Evolutionary conservation across 1,139 yeast species (phyloP).

Genomic region (Scheffersomyces lignicola): DNA sequence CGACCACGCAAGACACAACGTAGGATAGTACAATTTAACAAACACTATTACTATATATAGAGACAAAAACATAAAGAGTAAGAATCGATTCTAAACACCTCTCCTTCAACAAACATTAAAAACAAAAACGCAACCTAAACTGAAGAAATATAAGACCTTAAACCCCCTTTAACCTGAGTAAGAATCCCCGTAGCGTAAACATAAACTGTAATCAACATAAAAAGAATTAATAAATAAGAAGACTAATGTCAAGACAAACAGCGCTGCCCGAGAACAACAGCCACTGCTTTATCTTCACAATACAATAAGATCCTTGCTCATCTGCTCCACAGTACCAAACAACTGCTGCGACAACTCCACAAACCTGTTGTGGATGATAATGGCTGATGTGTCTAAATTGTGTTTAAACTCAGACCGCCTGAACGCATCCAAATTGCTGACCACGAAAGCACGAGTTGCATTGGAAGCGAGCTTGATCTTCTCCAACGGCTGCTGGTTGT

Average conservation of each 20-base stretch:
- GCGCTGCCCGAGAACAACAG: background rate
- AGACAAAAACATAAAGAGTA: background rate
- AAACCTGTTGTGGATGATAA: constrained; percentile 3
- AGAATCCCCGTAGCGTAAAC: background rate
- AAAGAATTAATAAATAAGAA: background rate
- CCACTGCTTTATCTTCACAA: background rate
- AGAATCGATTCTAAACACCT: background rate
- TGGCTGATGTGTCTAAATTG: constrained; percentile 4
- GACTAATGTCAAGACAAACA: background rate
- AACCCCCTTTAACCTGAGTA: background rate
- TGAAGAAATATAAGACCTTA: background rate
- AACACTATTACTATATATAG: too few relatives aligned
- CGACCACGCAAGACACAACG: too few relatives aligned
- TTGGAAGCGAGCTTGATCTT: background rate
- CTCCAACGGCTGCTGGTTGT: background rate
- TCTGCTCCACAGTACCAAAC: background rate
- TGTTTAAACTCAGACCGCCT: constrained; percentile 3
- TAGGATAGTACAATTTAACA: too few relatives aligned
- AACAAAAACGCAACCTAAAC: background rate
- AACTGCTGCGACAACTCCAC: background rate
- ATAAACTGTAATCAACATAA: background rate
- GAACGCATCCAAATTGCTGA: background rate
- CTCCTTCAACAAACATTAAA: background rate
- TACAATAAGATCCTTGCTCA: constrained; percentile 1
- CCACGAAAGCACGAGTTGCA: constrained; percentile 2